Percentiles rank a stretch among this genome's conserved stretches.
Conservation (phyloP, 208 protist genomes). For the Crithidia thermophila region DNA sequence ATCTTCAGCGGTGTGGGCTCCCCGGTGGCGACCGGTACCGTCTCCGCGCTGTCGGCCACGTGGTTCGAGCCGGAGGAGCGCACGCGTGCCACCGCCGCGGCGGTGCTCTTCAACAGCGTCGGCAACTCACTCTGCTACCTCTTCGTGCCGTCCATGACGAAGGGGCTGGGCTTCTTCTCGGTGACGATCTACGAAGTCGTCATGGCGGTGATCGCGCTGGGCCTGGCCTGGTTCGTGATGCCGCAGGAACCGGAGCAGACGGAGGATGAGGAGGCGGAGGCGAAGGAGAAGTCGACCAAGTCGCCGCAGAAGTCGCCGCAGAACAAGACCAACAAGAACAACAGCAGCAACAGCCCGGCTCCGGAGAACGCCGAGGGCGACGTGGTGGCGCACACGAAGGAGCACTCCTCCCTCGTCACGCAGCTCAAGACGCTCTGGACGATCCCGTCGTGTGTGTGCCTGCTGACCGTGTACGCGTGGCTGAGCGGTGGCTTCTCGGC, state of each 20-base stretch:
- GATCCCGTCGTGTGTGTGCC: slow-evolving; percentile 72
- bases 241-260: slow-evolving; percentile 42
- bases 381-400: slow-evolving; percentile 29
- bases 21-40: slow-evolving; percentile 75
- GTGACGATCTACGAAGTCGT: slow-evolving; percentile 76
- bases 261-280: slow-evolving; percentile 20
- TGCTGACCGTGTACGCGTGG: slow-evolving; percentile 86
- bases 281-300: slow-evolving; percentile 5
- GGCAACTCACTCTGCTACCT: slow-evolving; percentile 87
- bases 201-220: slow-evolving; percentile 50
- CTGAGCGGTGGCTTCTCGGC: slow-evolving; percentile 81
- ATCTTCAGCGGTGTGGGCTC: slow-evolving; percentile 88
- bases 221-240: slow-evolving; percentile 62
- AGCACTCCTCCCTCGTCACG: slow-evolving; percentile 43
- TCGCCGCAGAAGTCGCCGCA: background rate
- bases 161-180: slow-evolving; percentile 45
- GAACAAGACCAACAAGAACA: background rate
- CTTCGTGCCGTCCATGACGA: slow-evolving; percentile 69
- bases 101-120: slow-evolving; percentile 82
- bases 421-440: slow-evolving; percentile 63
- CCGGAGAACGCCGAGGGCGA: slow-evolving; percentile 10
- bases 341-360: background rate
- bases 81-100: slow-evolving; percentile 77
- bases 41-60: slow-evolving; percentile 81
- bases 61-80: slow-evolving; percentile 86